Base-by-base conservation (phyloP, 2,329 filamentous ascomycete genomes). In the Claviceps sp. region DNA sequence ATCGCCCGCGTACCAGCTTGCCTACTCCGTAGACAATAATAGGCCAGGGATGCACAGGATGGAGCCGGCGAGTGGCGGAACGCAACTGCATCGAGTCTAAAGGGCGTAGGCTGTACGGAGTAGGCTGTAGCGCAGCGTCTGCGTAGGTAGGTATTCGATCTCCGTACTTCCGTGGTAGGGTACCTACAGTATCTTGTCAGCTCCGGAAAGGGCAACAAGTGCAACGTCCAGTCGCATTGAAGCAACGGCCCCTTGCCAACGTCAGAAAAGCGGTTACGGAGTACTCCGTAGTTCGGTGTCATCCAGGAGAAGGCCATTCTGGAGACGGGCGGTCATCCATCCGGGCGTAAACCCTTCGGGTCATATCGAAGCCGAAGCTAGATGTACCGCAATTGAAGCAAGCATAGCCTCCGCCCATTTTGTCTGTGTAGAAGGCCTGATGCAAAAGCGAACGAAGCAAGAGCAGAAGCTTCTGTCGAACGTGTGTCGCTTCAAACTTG, bases 181-280 rank as follows among this genome's bases (percentile, higher is more conserved):
- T 34, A 34, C 29, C 29, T 34, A 20, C 20, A 20, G 20, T 20
- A 34, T 34, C 52, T 50, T 42, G 38, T 47, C 36, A 52, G 46
- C 50, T 49, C 42, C 52, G 46, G 47, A 44, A 42, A 43, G 26
- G 39, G 45, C 38, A 38, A 23, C 22, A 16, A 48, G 40, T 52
- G 42, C 46, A 52, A 39, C 46, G 11, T 37, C 5, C 50, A 34
- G 50, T 52, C n/a, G 37, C 9, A 51, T 51, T n/a, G 49, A 40
- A 23, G 36, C 37, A 39, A 38, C 43, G 23, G 34, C 44, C 44
- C 44, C 37, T 40, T 44, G 37, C 29, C 16, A 22, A 8, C 14
- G 23, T 42, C 36, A 36, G 49, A n/a, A 36, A 42, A 45, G 34
- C 17, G 11, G 42, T 50, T 29, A 34, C 9, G 9, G 7, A 8